Evolutionary conservation across 176 grass and related monocot species (phyloP), one percentile per base, ranked within the genome.

Genomic region (Ampelocalamus luodianensis): DNA sequence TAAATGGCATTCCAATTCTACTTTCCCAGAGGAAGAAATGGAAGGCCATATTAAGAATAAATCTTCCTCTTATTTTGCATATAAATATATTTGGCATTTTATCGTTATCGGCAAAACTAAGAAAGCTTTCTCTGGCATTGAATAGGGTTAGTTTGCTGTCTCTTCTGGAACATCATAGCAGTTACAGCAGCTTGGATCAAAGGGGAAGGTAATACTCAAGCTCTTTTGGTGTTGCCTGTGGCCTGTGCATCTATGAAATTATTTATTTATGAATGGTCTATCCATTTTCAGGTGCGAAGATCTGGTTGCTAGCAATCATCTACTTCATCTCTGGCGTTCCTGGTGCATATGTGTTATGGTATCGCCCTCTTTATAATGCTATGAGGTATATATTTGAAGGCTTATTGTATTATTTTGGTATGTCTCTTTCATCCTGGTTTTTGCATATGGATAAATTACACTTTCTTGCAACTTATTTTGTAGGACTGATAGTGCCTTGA

Each of bases 171-270:
- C 51, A 26, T 99, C 66, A 77, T 99, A 79, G 97, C 97, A 65
- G 93, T 99, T 88, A 94, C 97, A 81, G 61, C 91, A 77, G 97
- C 97, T 91, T 99, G 97, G 96, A 92, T 99, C 81, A 96, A 94
- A 88, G 93, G 93, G 27, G 93, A 91, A 94, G 97, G 97, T 95
- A 86, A 32, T 51, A 59, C 51, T 83, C 16, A 68, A 20, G 10
- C 27, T 39, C 27, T 83, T 81, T 63, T 83, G 45, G 10, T 15
- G 3, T 40, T 86, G 24, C 71, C 18, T 87, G n/a, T 85, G 16
- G 9, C 17, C 6, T 87, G 29, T 82, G 12, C 17, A 85, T 68
- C 20, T 66, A 11, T 50, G 18, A 62, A 85, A 69, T 79, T 68
- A 76, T 53, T 65, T 64, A 74, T 73, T 82, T 75, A 26, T 80